phyloP scores from a whole-genome alignment of 495 filamentous ascomycete genomes.

The Melanomma pulvis-pyrius region DNA sequence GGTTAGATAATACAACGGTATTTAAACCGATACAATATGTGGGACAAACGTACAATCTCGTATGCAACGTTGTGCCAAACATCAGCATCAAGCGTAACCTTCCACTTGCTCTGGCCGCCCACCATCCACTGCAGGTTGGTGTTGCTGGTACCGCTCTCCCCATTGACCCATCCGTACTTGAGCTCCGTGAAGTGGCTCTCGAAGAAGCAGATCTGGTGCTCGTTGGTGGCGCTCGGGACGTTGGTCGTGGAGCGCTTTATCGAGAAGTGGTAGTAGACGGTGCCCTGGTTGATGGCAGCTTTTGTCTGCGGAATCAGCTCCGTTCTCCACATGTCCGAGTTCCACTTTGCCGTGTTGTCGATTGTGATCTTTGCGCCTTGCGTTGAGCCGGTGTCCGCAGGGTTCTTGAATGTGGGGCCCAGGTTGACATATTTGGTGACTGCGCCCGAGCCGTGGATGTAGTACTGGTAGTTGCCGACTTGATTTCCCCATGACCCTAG shows the following conservation, averaged over 20 bases:
- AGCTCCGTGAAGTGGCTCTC: slow-evolving; percentile 77
- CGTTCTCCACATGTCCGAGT: slow-evolving; percentile 52
- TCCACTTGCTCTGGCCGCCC: slow-evolving; percentile 57
- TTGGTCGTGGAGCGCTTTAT: slow-evolving; percentile 62
- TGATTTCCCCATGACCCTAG: slow-evolving; percentile 64
- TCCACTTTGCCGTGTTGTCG: slow-evolving; percentile 53
- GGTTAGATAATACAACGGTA: background rate
- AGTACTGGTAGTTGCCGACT: slow-evolving; percentile 72
- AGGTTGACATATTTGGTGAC: slow-evolving; percentile 64
- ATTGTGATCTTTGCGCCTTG: slow-evolving; percentile 73
- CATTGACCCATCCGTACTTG: slow-evolving; percentile 68
- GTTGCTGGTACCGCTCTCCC: slow-evolving; percentile 59
- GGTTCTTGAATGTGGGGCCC: slow-evolving; percentile 62
- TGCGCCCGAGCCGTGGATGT: slow-evolving; percentile 64
- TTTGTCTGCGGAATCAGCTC: slow-evolving; percentile 71
- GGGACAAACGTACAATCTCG: slow-evolving; percentile 42
- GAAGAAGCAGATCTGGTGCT: slow-evolving; percentile 79
- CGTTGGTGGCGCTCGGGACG: slow-evolving; percentile 60
- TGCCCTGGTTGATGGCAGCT: slow-evolving; percentile 62
- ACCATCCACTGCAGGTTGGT: slow-evolving; percentile 59
- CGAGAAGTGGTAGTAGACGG: slow-evolving; percentile 71
- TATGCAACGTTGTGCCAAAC: slow-evolving; percentile 76
- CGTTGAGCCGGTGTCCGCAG: slow-evolving; percentile 60
- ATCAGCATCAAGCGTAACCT: slow-evolving; percentile 54
- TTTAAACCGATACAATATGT: slow-evolving; percentile 1